Conservation (phyloP, 306 rosid genomes). For the Leucaena leucocephala region DNA sequence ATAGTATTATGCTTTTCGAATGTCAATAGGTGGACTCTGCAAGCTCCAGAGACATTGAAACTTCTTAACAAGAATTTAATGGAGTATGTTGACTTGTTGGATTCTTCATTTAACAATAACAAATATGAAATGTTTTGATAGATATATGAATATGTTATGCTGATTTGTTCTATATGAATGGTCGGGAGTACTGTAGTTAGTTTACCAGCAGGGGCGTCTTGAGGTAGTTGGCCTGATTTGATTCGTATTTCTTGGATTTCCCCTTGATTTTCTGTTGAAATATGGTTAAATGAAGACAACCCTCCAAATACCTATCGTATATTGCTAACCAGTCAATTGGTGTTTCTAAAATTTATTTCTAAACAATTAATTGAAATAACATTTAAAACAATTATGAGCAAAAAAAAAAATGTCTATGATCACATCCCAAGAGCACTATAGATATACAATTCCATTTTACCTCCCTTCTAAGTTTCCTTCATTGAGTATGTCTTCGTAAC, state of each 20-base stretch:
- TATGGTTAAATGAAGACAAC: background rate
- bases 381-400: background rate
- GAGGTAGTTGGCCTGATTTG: background rate
- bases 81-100: background rate
- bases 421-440: background rate
- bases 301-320: background rate
- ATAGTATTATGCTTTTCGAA: background rate
- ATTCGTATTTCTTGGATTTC: background rate
- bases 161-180: background rate
- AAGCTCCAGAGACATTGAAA: background rate
- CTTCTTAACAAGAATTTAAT: background rate
- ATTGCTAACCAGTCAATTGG: background rate
- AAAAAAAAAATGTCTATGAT: background rate
- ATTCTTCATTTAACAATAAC: background rate
- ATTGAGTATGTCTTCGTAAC: background rate
- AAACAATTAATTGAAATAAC: background rate
- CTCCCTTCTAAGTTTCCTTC: conserved; percentile 1
- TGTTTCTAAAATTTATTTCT: background rate
- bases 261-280: background rate
- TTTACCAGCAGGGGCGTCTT: background rate
- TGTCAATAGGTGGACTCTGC: background rate
- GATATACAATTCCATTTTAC: background rate
- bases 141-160: background rate
- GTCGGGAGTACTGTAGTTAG: background rate
- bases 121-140: background rate